These are phyloP conservation scores for Lodderomyces theae DNA, from an alignment of 1,139 yeast genomes.

Conservation along the genomic window DNA sequence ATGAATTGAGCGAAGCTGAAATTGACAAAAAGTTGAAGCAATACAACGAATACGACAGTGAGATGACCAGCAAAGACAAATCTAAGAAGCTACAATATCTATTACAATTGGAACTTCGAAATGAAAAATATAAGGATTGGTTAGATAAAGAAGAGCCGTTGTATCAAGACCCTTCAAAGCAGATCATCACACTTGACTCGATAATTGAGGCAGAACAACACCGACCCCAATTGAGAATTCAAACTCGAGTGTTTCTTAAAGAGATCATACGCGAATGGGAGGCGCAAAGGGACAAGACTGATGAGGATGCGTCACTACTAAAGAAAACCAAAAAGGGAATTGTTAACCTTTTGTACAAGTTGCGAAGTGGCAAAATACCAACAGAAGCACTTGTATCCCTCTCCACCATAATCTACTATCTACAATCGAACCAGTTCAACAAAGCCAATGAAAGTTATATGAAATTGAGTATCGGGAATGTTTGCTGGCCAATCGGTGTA, in stretches of 20 bases:
- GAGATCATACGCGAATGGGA: constrained; percentile 48
- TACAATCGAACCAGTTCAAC: constrained; percentile 53
- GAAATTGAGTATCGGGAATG: constrained; percentile 79
- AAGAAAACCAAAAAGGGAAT: constrained; percentile 60
- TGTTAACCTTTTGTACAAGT: constrained; percentile 56
- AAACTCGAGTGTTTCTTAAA: constrained; percentile 50
- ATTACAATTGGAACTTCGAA: constrained; percentile 12
- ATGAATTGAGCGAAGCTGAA: constrained; percentile 26
- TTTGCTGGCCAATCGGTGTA: constrained; percentile 93
- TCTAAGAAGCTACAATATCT: constrained; percentile 12
- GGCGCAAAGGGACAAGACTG: neutral
- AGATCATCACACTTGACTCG: constrained; percentile 11
- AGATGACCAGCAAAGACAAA: constrained; percentile 12
- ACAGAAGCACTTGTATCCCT: constrained; percentile 51
- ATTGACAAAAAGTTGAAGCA: constrained; percentile 14
- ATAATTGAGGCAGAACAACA: constrained; percentile 12
- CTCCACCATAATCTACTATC: constrained; percentile 55
- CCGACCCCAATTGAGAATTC: constrained; percentile 22
- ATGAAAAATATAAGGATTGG: constrained; percentile 16
- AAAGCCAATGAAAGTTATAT: constrained; percentile 70
- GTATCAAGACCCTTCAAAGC: constrained; percentile 9
- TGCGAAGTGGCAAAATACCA: constrained; percentile 48
- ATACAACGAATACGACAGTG: constrained; percentile 9
- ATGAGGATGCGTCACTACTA: constrained; percentile 20
- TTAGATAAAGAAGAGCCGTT: constrained; percentile 13